Conservation (phyloP, 805 yeast species). For the Candida khao-thaluensis region DNA sequence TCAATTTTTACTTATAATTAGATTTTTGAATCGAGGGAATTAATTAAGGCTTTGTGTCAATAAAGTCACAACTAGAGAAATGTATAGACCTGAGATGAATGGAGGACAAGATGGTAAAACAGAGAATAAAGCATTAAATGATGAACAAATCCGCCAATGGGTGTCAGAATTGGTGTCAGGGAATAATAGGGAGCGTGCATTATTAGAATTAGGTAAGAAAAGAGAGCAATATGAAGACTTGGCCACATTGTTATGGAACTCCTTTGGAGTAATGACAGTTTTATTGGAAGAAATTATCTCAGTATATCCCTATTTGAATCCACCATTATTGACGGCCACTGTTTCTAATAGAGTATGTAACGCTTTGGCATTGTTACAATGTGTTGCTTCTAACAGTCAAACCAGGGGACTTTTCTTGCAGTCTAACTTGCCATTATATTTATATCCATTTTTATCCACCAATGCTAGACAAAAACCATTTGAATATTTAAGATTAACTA, state of each 20-base stretch:
- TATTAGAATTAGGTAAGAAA: slow-evolving; percentile 87
- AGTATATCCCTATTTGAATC: slow-evolving; percentile 86
- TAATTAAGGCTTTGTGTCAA: too few species aligned
- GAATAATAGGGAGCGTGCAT: slow-evolving; percentile 87
- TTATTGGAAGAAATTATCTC: slow-evolving; percentile 84
- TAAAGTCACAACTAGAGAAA: too few species aligned
- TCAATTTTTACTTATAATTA: too few species aligned
- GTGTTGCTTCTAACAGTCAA: slow-evolving; percentile 94
- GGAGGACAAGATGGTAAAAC: slow-evolving; percentile 3
- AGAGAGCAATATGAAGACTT: slow-evolving; percentile 93
- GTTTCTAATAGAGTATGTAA: slow-evolving; percentile 92
- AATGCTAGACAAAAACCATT: slow-evolving; percentile 89
- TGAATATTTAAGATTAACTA: slow-evolving; percentile 88
- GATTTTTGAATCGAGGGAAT: too few species aligned
- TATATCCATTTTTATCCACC: slow-evolving; percentile 92
- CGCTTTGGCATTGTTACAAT: slow-evolving; percentile 89
- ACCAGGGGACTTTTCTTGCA: slow-evolving; percentile 80
- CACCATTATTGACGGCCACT: slow-evolving; percentile 81
- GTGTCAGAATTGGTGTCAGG: slow-evolving; percentile 87
- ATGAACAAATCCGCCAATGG: slow-evolving; percentile 86
- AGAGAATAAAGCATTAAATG: slow-evolving; percentile 36
- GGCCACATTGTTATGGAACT: slow-evolving; percentile 91
- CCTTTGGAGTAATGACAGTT: slow-evolving; percentile 95
- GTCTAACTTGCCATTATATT: slow-evolving; percentile 88
- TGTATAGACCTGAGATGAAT: slow-evolving; percentile 1